Base-by-base conservation (phyloP, 2,329 filamentous ascomycete species). In the Aspergillus bombycis region DNA sequence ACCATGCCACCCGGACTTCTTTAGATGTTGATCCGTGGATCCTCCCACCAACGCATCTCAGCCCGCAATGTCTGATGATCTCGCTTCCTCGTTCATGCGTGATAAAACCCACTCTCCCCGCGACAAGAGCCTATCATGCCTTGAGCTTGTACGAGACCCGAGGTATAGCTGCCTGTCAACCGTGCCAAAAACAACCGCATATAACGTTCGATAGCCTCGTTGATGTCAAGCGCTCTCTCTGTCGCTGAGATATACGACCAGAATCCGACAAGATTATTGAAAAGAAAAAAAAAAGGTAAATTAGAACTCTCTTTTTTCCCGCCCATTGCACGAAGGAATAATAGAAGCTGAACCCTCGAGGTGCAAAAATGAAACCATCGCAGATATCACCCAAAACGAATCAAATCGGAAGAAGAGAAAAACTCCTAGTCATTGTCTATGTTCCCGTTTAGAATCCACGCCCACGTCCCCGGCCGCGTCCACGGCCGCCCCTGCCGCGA, bases 401-500 rank as follows among this genome's bases (percentile, higher is more conserved):
- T 21, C 32, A 41, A 54, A 62, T 52, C 53, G 45, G 28, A 68
- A 68, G 64, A 12, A 65, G 55, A 62, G 69, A 72, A 68, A 65
- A 68, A 65, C 43, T 59, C 53, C 57, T 58, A 62, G 30, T 26
- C 45, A 60, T 41, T 41, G 46, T 60, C 61, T 57, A n/a, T 67
- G 63, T 63, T 61, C 61, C 67, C 57, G 64, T 48, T 60, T 68
- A 74, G 64, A 70, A 70, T 34, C 67, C 67, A 32, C 67, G 62
- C 6, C 67, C 67, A 23, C 67, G 64, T 21, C 87, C 87, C 60
- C 87, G 78, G 16, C 85, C 83, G 34, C 85, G 78, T 23, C 84
- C 79, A 54, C 80, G 72, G 21, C 85, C 80, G 21, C 85, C 80
- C 63, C 88, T 83, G 32, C 83, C 77, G 58, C 83, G 70, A 46